Conservation (phyloP, 306 rosid genomes). For the Hylodesmum podocarpum region DNA sequence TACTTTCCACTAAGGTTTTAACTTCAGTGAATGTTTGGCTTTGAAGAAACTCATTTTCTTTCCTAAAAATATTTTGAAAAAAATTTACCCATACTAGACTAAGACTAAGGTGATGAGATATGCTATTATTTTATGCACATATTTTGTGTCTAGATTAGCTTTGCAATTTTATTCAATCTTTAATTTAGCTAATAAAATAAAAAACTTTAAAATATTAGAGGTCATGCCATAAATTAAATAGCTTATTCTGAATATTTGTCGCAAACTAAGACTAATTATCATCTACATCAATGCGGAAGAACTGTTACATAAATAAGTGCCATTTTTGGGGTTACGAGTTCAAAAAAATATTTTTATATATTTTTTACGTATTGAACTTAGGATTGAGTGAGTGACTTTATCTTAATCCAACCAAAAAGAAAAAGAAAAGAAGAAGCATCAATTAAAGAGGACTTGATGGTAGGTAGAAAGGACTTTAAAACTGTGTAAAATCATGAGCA, state of each 20-base stretch:
- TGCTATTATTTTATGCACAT: too few relatives aligned
- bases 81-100: too few relatives aligned
- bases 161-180: background rate
- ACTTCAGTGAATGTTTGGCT: too few relatives aligned
- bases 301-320: background rate
- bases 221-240: too few relatives aligned
- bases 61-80: too few relatives aligned
- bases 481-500: background rate
- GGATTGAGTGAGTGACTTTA: background rate
- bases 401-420: background rate
- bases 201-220: too few relatives aligned
- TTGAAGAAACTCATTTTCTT: too few relatives aligned
- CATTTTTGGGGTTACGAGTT: background rate
- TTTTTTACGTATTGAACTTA: background rate
- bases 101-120: too few relatives aligned
- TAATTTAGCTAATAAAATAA: background rate
- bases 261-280: too few relatives aligned
- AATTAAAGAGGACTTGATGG: background rate
- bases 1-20: too few relatives aligned
- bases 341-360: too few relatives aligned
- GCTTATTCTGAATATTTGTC: background rate
- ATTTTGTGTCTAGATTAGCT: background rate
- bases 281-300: background rate
- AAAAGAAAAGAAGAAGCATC: background rate
- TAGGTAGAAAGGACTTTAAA: background rate